These are phyloP conservation scores for Tribonema minus DNA, from an alignment of 108 stramenopile genomes.

Conservation along the genomic window DNA sequence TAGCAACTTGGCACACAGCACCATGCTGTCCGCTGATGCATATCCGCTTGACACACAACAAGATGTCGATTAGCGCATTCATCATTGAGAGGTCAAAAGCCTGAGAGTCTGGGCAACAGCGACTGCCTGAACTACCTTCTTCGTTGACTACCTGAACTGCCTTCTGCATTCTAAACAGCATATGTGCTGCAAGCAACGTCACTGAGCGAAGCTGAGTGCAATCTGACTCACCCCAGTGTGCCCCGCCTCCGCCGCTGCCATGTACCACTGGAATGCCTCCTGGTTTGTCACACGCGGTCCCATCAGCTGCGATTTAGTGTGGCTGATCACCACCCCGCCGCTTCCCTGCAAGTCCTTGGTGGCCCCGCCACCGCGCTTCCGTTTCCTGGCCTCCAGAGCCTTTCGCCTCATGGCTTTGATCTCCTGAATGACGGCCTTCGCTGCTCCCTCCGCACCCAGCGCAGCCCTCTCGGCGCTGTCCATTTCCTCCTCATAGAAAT, in stretches of 20 bases:
- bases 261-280: conserved; percentile 29
- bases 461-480: conserved; percentile 6
- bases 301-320: neutral
- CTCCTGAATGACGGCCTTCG: conserved; percentile 9
- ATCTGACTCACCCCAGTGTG: neutral
- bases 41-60: too few species aligned
- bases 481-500: neutral
- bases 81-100: too few species aligned
- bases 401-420: conserved; percentile 12
- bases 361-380: neutral
- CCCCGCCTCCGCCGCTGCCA: neutral
- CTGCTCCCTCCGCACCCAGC: conserved; percentile 27
- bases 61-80: too few species aligned
- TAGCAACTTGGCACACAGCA: too few species aligned
- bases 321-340: neutral
- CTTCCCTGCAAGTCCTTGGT: neutral
- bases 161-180: too few species aligned
- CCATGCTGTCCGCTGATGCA: too few species aligned
- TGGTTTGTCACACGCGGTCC: neutral
- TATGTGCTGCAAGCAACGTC: too few species aligned
- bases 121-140: too few species aligned
- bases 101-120: too few species aligned
- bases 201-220: too few species aligned
- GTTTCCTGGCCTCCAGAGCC: neutral
- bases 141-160: too few species aligned